phyloP scores from a whole-genome alignment of 75 land plant genomes.

The Cryptomeria japonica region DNA sequence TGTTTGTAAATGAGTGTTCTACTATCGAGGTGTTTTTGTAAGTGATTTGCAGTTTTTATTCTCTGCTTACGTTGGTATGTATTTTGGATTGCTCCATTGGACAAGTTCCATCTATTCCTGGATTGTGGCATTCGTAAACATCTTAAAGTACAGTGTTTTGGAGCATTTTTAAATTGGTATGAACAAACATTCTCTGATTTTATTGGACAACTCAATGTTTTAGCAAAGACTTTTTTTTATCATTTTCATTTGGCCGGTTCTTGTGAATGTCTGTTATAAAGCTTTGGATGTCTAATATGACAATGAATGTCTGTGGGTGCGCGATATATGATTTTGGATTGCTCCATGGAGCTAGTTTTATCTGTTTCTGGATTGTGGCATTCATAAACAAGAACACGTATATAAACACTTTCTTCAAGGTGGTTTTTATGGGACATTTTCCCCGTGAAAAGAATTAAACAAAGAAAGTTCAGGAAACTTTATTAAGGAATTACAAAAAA shows the following conservation, averaged over 20 bases:
- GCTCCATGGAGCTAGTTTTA: not conserved
- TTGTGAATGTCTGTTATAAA: too few species aligned
- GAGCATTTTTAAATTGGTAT: too few species aligned
- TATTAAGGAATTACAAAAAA: too few species aligned
- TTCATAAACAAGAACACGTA: not conserved
- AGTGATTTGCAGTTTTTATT: not conserved
- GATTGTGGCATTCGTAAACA: not conserved
- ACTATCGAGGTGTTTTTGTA: not conserved
- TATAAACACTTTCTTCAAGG: not conserved
- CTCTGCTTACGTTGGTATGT: not conserved
- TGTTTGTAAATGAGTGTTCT: not conserved
- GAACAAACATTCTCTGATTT: too few species aligned
- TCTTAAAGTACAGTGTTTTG: not conserved
- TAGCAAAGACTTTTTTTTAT: too few species aligned
- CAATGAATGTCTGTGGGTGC: too few species aligned
- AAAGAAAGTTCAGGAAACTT: too few species aligned
- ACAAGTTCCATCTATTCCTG: not conserved
- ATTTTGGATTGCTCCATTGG: not conserved
- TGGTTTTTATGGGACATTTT: not conserved
- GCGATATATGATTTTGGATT: not conserved
- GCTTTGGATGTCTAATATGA: too few species aligned
- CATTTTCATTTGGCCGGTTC: too few species aligned
- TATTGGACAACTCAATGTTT: too few species aligned
- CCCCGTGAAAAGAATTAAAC: too few species aligned
- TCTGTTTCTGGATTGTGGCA: not conserved